Conservation (phyloP, 495 filamentous ascomycete genomes). For the Chlorociboria aeruginascens region DNA sequence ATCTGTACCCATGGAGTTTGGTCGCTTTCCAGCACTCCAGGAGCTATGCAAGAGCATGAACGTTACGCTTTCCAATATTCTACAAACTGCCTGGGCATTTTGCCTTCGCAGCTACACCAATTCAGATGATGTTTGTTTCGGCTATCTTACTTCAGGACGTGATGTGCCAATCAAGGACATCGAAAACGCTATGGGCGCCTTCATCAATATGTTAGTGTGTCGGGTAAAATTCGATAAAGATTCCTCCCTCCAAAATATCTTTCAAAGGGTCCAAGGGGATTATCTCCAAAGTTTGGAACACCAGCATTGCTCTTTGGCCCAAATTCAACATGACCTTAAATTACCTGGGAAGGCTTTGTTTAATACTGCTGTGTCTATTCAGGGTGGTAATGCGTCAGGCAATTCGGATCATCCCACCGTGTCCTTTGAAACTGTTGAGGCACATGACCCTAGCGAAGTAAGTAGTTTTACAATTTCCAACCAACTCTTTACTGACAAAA, state of each 20-base stretch:
- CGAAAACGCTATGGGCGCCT: constrained; percentile 35
- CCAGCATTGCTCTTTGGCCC: constrained; percentile 28
- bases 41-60: neutral
- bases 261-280: constrained; percentile 25
- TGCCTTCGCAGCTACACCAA: constrained; percentile 38
- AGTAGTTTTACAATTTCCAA: too few relatives aligned
- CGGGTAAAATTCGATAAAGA: neutral
- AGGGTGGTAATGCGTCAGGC: neutral
- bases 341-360: constrained; percentile 1
- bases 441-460: too few relatives aligned
- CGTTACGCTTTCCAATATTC: constrained; percentile 8
- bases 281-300: constrained; percentile 25
- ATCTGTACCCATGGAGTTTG: neutral
- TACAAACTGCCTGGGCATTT: constrained; percentile 44
- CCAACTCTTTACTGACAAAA: too few relatives aligned
- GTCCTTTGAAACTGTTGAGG: too few relatives aligned
- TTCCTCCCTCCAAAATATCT: neutral
- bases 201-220: constrained; percentile 24
- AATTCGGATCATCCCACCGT: too few relatives aligned
- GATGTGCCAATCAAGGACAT: constrained; percentile 35
- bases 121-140: constrained; percentile 45
- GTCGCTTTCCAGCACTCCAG: neutral
- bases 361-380: constrained; percentile 3
- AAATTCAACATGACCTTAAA: constrained; percentile 28
- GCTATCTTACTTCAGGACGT: constrained; percentile 22